Conservation (phyloP, 495 filamentous ascomycete genomes). For the Beverwykella pulmonaria region DNA sequence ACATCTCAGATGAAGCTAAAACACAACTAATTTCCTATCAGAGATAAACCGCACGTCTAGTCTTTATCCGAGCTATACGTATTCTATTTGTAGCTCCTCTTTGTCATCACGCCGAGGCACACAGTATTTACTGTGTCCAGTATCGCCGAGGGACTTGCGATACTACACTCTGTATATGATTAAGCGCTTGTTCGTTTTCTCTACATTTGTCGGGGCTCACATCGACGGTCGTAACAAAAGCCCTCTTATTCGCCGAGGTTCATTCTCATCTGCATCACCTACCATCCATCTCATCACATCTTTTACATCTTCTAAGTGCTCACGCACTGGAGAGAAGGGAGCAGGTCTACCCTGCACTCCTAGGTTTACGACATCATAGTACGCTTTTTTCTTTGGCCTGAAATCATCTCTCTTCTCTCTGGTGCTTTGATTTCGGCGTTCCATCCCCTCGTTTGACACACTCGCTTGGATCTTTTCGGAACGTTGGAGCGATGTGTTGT, state of each 20-base stretch:
- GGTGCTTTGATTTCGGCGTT: constrained; percentile 18
- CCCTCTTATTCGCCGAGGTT: background rate
- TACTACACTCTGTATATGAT: constrained; percentile 12
- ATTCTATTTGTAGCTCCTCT: background rate
- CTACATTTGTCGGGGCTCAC: constrained; percentile 5
- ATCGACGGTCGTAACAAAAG: constrained; percentile 1
- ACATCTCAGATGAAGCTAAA: background rate
- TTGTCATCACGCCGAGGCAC: background rate
- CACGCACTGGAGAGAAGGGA: constrained; percentile 33
- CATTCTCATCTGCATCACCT: background rate
- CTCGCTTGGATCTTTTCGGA: constrained; percentile 17
- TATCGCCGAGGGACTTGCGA: background rate
- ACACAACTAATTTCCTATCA: constrained; percentile 11
- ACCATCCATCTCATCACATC: constrained; percentile 12
- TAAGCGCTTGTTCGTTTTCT: constrained; percentile 1
- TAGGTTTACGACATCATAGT: constrained; percentile 32
- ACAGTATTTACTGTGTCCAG: background rate
- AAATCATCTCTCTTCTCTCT: constrained; percentile 26
- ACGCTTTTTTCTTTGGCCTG: constrained; percentile 11
- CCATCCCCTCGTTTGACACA: constrained; percentile 7
- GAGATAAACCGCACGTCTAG: constrained; percentile 16
- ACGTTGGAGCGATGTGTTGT: background rate
- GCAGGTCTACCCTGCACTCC: constrained; percentile 34
- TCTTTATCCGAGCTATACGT: background rate
- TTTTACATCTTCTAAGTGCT: constrained; percentile 16